Evolutionary conservation across 2,329 filamentous ascomycete genomes (phyloP).

Genomic region (Verticillium nonalfalfae): DNA sequence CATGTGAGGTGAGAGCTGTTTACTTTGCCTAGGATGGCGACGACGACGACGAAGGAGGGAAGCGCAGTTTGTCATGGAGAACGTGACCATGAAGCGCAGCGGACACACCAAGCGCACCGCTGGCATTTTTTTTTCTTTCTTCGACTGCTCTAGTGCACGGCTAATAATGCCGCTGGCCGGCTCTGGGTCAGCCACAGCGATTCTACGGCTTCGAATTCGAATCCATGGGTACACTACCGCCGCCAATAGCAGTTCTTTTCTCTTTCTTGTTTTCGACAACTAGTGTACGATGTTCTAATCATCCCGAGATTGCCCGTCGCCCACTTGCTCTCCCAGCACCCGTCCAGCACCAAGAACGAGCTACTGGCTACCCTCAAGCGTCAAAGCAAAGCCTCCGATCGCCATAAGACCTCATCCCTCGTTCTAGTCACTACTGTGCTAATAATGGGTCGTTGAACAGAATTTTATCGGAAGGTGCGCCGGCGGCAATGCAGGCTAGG

Average conservation of each 20-base stretch:
- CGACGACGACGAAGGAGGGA: not conserved
- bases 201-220: too few relatives aligned
- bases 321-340: not conserved
- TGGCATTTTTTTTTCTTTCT: too few relatives aligned
- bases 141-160: too few relatives aligned
- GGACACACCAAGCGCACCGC: too few relatives aligned
- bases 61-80: not conserved
- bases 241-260: too few relatives aligned
- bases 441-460: not conserved
- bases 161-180: too few relatives aligned
- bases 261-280: too few relatives aligned
- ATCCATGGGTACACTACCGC: too few relatives aligned
- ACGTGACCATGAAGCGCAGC: too few relatives aligned
- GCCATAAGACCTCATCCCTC: not conserved
- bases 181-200: too few relatives aligned
- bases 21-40: not conserved
- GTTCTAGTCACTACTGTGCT: not conserved
- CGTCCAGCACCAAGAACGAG: not conserved
- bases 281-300: too few relatives aligned
- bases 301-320: too few relatives aligned
- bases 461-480: not conserved
- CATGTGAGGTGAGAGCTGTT: not conserved
- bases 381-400: not conserved
- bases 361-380: not conserved
- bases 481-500: not conserved